A percentile compares a stretch with the other conserved stretches of the same genome.
These are phyloP conservation scores for Lotus japonicus DNA, from an alignment of 306 rosid species.

Conservation along the genomic window DNA sequence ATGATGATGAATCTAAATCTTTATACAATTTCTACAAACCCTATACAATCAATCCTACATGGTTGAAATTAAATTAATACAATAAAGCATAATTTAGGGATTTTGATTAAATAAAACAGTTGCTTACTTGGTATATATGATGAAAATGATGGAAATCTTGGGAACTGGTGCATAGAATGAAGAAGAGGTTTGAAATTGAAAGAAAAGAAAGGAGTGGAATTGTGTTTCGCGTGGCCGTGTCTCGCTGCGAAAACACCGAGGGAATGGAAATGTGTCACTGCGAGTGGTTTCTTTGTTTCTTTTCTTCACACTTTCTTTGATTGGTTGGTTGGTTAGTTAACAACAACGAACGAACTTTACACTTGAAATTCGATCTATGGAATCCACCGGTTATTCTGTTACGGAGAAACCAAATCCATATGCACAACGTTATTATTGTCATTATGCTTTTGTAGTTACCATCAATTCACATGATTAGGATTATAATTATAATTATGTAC, in stretches of 20 bases:
- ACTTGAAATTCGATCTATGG: background rate
- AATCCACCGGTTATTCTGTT: no score
- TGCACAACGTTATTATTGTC: no score
- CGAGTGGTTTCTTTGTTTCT: background rate
- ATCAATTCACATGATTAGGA: no score
- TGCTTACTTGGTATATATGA: background rate
- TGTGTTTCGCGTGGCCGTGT: no score
- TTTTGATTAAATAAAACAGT: conserved; percentile 14
- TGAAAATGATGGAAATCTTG: no score
- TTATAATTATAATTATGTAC: no score
- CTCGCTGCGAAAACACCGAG: conserved; percentile 41
- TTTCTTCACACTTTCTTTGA: background rate
- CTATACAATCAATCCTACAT: background rate
- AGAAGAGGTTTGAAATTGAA: no score
- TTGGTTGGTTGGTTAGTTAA: background rate
- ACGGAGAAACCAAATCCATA: no score
- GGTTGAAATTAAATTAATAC: conserved; percentile 1
- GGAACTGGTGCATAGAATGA: no score
- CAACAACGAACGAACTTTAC: background rate
- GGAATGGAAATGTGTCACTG: conserved; percentile 18
- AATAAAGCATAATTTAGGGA: background rate
- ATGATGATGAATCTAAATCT: conserved; percentile 35
- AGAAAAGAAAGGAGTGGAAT: no score
- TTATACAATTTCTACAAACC: background rate
- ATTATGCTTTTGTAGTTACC: no score